These are phyloP conservation scores for Trichosporon asahii DNA, from an alignment of 1,284 basidiomycete genomes.

Conservation along the genomic window DNA sequence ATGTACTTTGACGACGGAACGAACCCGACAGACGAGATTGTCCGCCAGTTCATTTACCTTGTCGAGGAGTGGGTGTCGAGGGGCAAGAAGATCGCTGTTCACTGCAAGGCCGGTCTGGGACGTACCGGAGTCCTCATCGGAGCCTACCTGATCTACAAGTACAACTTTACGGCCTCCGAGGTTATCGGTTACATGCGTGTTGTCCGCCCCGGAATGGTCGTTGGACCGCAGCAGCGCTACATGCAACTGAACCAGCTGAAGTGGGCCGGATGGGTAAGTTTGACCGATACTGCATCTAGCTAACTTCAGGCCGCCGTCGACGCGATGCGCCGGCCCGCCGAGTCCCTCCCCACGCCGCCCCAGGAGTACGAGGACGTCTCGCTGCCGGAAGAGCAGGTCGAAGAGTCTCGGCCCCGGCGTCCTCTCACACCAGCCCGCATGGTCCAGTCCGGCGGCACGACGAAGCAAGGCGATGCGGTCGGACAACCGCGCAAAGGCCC, in stretches of 20 bases:
- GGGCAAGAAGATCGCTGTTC: slow-evolving; percentile 76
- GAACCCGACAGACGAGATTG: slow-evolving; percentile 83
- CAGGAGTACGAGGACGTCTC: slow-evolving; percentile 20
- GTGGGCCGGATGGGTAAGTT: slow-evolving; percentile 88
- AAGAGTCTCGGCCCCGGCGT: not conserved
- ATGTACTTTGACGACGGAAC: slow-evolving; percentile 93
- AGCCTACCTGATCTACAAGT: slow-evolving; percentile 98
- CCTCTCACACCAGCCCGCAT: slow-evolving; percentile 9
- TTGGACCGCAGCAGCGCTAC: slow-evolving; percentile 79
- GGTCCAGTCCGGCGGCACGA: not conserved
- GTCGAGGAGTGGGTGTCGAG: slow-evolving; percentile 72
- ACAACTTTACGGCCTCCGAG: slow-evolving; percentile 97
- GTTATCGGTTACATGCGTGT: slow-evolving; percentile 98
- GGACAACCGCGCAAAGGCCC: slow-evolving; percentile 45
- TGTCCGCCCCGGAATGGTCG: slow-evolving; percentile 84
- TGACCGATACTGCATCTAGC: slow-evolving; percentile 56
- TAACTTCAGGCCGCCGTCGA: slow-evolving; percentile 54
- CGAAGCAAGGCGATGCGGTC: slow-evolving; percentile 37
- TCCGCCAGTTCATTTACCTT: slow-evolving; percentile 80
- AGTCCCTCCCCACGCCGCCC: slow-evolving; percentile 43
- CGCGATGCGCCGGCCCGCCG: slow-evolving; percentile 58
- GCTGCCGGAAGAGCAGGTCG: not conserved
- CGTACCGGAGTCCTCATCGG: slow-evolving; percentile 81
- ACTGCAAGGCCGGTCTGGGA: slow-evolving; percentile 59
- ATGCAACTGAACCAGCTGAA: slow-evolving; percentile 94